phyloP scores from a whole-genome alignment of 2,329 filamentous ascomycete genomes.

The Elsinoe batatas region DNA sequence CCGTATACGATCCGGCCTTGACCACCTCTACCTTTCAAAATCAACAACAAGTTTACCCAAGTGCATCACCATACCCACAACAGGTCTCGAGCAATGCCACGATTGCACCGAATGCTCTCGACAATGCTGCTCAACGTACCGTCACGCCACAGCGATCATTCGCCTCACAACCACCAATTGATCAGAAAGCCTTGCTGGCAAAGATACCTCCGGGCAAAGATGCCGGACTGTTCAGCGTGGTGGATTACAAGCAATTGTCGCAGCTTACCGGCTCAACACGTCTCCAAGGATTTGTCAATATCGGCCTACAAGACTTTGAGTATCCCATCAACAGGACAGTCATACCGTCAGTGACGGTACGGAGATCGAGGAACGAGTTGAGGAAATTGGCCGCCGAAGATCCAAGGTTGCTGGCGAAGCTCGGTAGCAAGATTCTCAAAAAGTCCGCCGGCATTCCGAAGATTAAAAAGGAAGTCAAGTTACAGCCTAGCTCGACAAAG shows the following conservation, averaged over 20 bases:
- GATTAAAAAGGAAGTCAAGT: conserved; percentile 1
- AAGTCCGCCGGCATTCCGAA: conserved; percentile 13
- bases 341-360: conserved; percentile 30
- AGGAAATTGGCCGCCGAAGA: conserved; percentile 34
- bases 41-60: conserved; percentile 13
- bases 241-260: conserved; percentile 32
- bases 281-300: conserved; percentile 35
- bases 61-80: conserved; percentile 7
- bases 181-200: conserved; percentile 21
- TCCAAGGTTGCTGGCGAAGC: conserved; percentile 30
- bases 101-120: conserved; percentile 9
- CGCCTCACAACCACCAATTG: conserved; percentile 15
- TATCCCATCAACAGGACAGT: conserved; percentile 32
- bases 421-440: conserved; percentile 27
- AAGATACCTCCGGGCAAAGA: conserved; percentile 23
- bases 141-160: neutral
- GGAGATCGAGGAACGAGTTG: conserved; percentile 38
- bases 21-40: conserved; percentile 11
- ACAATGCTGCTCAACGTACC: conserved; percentile 12
- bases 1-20: conserved; percentile 16
- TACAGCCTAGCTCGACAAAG: neutral
- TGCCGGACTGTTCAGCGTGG: conserved; percentile 32
- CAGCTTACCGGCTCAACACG: conserved; percentile 36
- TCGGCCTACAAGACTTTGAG: conserved; percentile 34
- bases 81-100: conserved; percentile 19